A percentile compares a stretch with the other conserved stretches of the same genome.
These are phyloP conservation scores for Pichia sp. DNA, from an alignment of 1,139 yeast species.

Conservation along the genomic window DNA sequence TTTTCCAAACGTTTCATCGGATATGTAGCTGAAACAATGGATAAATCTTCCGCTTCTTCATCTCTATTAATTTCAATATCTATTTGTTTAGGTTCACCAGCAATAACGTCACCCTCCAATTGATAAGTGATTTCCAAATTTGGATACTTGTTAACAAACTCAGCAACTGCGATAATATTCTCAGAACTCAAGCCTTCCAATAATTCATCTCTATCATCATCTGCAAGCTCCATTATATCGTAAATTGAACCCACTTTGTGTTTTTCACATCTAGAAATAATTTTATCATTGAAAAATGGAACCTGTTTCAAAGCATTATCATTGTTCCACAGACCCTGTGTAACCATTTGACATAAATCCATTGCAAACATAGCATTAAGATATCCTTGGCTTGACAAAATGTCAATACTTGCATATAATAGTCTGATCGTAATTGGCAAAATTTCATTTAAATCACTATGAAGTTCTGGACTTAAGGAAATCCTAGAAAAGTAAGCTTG, in stretches of 20 bases:
- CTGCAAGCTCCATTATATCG: constrained; percentile 83
- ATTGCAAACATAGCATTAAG: constrained; percentile 75
- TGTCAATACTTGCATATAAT: constrained; percentile 65
- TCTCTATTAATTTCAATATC: constrained; percentile 59
- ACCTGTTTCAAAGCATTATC: constrained; percentile 78
- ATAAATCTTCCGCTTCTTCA: constrained; percentile 55
- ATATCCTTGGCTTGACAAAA: constrained; percentile 73
- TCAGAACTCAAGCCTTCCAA: constrained; percentile 46
- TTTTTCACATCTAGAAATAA: constrained; percentile 52
- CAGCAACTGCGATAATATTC: constrained; percentile 60
- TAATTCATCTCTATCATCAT: constrained; percentile 62
- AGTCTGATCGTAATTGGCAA: constrained; percentile 45
- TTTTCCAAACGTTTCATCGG: constrained; percentile 61
- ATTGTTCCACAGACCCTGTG: constrained; percentile 81
- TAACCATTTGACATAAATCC: constrained; percentile 85
- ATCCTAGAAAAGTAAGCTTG: constrained; percentile 80
- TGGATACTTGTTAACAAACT: constrained; percentile 86
- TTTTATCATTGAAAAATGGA: constrained; percentile 56
- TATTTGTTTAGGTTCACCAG: constrained; percentile 42
- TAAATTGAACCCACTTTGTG: constrained; percentile 63
- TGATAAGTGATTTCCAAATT: constrained; percentile 66
- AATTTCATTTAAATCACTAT: constrained; percentile 48
- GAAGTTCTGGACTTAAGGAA: constrained; percentile 52
- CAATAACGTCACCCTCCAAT: constrained; percentile 38
- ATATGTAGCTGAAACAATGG: constrained; percentile 50